phyloP scores from a whole-genome alignment of 345 rosid genomes.

The Boechera stricta region DNA sequence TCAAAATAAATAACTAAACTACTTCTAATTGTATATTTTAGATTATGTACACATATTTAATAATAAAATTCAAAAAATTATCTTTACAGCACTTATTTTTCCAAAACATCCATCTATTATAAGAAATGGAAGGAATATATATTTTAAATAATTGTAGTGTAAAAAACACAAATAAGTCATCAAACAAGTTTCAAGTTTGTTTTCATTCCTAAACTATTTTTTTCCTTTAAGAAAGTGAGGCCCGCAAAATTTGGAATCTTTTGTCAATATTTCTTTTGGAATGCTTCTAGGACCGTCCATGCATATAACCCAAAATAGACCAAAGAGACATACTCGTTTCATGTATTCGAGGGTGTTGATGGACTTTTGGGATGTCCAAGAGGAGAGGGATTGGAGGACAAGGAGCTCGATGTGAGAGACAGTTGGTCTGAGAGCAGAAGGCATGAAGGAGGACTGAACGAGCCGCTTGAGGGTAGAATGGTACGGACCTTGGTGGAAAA shows the following conservation, averaged over 20 bases:
- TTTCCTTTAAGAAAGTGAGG: constrained; percentile 1
- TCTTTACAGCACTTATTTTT: not conserved
- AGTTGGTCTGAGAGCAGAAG: constrained; percentile 68
- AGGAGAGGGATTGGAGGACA: constrained; percentile 59
- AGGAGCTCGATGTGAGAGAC: constrained; percentile 75
- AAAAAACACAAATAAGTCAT: not conserved
- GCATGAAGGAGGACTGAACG: constrained; percentile 72
- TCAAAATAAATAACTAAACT: too few species aligned
- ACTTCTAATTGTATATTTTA: not conserved
- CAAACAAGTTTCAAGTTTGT: not conserved
- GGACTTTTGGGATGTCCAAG: constrained; percentile 57
- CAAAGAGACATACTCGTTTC: constrained; percentile 68
- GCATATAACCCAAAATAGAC: constrained; percentile 37
- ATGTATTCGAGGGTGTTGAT: constrained; percentile 84
- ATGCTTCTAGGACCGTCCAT: constrained; percentile 28
- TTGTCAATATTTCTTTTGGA: constrained; percentile 14
- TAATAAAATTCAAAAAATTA: too few species aligned
- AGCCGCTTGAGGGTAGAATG: constrained; percentile 76
- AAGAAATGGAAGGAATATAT: not conserved
- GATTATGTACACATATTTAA: not conserved
- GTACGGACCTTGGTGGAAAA: constrained; percentile 86
- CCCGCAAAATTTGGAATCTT: constrained; percentile 27
- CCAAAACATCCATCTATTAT: not conserved
- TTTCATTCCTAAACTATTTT: not conserved
- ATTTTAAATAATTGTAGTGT: not conserved